phyloP scores from a whole-genome alignment of 345 rosid genomes.

The Gossypium australe region DNA sequence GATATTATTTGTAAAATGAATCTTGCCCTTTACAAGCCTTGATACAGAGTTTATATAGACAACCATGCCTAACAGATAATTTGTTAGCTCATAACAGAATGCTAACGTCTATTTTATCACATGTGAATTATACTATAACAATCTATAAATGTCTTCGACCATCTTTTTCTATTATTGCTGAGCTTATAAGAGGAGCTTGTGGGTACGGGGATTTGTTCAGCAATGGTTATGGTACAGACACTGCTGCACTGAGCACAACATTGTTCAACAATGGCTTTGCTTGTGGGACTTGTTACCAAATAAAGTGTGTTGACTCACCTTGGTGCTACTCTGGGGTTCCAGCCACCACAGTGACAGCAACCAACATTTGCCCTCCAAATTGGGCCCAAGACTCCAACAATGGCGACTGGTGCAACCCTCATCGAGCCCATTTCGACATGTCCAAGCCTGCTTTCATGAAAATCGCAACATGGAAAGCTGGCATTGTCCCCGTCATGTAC shows the following conservation, averaged over 20 bases:
- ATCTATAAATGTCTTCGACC: too few species aligned
- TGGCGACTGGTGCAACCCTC: constrained; percentile 95
- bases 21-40: too few species aligned
- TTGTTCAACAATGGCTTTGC: constrained; percentile 63
- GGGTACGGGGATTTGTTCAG: constrained; percentile 68
- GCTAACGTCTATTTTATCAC: too few species aligned
- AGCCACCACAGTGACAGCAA: constrained; percentile 56
- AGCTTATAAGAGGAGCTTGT: constrained; percentile 65
- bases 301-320: constrained; percentile 49
- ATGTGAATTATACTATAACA: too few species aligned
- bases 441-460: constrained; percentile 84
- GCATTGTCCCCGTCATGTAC: constrained; percentile 65
- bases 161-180: too few species aligned
- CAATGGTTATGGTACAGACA: constrained; percentile 60
- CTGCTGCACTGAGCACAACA: constrained; percentile 63
- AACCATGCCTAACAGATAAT: too few species aligned
- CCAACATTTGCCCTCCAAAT: constrained; percentile 86
- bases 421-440: constrained; percentile 74
- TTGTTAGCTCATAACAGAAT: too few species aligned
- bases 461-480: constrained; percentile 72
- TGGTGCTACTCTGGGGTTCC: constrained; percentile 38
- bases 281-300: constrained; percentile 70
- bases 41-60: too few species aligned
- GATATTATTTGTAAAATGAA: too few species aligned
- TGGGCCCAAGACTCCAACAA: constrained; percentile 49